Conservation (phyloP, 1,284 basidiomycete genomes). For the Wallemia mellicola region DNA sequence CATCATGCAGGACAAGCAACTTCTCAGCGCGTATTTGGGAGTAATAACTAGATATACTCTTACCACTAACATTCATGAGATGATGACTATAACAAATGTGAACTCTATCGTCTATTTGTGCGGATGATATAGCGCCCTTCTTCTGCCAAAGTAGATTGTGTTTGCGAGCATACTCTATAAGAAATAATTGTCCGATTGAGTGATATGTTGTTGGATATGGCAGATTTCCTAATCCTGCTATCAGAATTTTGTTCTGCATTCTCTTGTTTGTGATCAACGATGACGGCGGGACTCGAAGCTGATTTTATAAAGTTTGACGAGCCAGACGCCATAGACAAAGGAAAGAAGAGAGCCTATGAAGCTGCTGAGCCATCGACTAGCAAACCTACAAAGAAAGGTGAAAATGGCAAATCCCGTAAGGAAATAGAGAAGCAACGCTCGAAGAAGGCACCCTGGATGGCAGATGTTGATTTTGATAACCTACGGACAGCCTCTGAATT, state of each 20-base stretch:
- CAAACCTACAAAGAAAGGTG: conserved; percentile 3
- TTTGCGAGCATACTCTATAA: not conserved
- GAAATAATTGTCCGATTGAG: not conserved
- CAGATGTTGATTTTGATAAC: conserved; percentile 41
- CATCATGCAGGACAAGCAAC: not conserved
- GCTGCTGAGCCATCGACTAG: not conserved
- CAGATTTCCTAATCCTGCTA: not conserved
- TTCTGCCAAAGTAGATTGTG: not conserved
- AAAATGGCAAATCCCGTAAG: conserved; percentile 20
- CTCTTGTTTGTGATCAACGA: not conserved
- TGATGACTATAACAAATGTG: too few species aligned
- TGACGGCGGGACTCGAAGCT: not conserved
- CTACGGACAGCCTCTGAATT: conserved; percentile 50
- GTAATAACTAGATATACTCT: not conserved
- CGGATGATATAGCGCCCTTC: too few species aligned
- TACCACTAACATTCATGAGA: not conserved
- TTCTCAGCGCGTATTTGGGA: not conserved
- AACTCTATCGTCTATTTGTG: too few species aligned
- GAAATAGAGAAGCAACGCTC: conserved; percentile 28
- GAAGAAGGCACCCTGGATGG: conserved; percentile 46
- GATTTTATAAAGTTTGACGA: conserved; percentile 1
- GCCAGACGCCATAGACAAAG: conserved; percentile 4
- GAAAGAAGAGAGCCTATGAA: conserved; percentile 7
- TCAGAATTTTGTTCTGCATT: not conserved
- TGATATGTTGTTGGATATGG: not conserved